Evolutionary conservation across 139 green algal species (phyloP).

Genomic region (Volvox africanus): DNA sequence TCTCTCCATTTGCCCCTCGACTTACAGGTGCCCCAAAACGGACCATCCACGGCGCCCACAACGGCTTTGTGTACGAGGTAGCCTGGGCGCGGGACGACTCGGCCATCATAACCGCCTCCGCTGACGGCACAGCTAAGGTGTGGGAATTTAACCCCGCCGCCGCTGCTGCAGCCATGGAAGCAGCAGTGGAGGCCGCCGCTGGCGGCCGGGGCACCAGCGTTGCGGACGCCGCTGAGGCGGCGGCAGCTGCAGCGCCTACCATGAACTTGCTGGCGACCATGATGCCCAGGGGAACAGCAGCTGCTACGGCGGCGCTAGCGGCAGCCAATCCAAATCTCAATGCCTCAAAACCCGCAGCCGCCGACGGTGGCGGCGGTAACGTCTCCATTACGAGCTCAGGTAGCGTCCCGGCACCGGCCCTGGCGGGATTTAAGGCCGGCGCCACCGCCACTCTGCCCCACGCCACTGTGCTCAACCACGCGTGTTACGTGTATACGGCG

Average conservation of each 20-base stretch:
- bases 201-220: background rate
- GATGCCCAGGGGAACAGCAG: background rate
- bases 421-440: background rate
- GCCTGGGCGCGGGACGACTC: slow-evolving; percentile 60
- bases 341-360: too few relatives aligned
- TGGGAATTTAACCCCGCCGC: slow-evolving; percentile 45
- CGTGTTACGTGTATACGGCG: slow-evolving; percentile 59
- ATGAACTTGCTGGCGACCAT: slow-evolving; percentile 29
- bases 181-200: slow-evolving; percentile 1
- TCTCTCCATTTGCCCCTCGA: background rate
- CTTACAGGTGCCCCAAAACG: background rate
- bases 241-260: background rate
- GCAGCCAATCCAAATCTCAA: background rate
- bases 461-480: slow-evolving; percentile 56
- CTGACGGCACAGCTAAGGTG: slow-evolving; percentile 65
- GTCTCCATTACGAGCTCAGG: background rate
- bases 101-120: slow-evolving; percentile 58
- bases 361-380: background rate
- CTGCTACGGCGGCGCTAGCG: background rate
- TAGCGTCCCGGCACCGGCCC: background rate
- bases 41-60: slow-evolving; percentile 36
- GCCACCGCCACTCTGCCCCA: background rate
- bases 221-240: slow-evolving; percentile 2
- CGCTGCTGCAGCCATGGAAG: background rate
- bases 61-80: slow-evolving; percentile 61